A percentile compares a stretch with the other conserved stretches of the same genome.
These are phyloP conservation scores for Thoreauomyces humboldtii DNA, from an alignment of 192 early-diverging fungal species.

Conservation along the genomic window DNA sequence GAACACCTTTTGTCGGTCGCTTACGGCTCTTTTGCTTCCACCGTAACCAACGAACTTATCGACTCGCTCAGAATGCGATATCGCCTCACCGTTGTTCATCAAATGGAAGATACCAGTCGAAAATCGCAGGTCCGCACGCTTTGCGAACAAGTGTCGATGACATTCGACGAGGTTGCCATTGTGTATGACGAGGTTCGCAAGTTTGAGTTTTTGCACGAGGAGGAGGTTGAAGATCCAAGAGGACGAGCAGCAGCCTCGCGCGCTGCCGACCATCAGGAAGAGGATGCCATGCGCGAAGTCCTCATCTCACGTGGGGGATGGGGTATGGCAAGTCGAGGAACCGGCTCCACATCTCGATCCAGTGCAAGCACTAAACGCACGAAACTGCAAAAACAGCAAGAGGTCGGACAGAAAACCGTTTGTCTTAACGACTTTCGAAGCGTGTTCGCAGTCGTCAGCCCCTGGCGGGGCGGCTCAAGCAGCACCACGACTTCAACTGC, in stretches of 20 bases:
- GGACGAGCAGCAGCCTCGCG: conserved; percentile 18
- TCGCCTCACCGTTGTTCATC: conserved; percentile 52
- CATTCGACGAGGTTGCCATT: conserved; percentile 49
- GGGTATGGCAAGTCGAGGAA: conserved; percentile 32
- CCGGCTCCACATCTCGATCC: background rate
- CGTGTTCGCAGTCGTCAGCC: conserved; percentile 46
- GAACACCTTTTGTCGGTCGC: conserved; percentile 41
- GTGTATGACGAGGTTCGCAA: conserved; percentile 49
- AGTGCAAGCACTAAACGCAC: background rate
- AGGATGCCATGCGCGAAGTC: conserved; percentile 34
- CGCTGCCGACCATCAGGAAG: conserved; percentile 33
- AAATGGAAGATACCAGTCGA: conserved; percentile 54
- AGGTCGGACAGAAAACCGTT: conserved; percentile 38
- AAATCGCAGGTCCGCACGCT: conserved; percentile 55
- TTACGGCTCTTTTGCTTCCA: conserved; percentile 36
- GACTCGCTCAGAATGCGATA: conserved; percentile 47
- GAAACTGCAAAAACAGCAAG: conserved; percentile 8
- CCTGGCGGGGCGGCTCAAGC: conserved; percentile 36
- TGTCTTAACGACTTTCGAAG: conserved; percentile 45
- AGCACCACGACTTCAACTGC: too few species aligned
- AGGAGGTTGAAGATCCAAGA: conserved; percentile 35
- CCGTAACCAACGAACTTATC: conserved; percentile 47
- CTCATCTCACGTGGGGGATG: conserved; percentile 43
- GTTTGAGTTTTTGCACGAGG: conserved; percentile 50
- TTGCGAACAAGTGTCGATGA: conserved; percentile 50